phyloP scores from a whole-genome alignment of 371 early-diverging fungal species.

The Funneliformis caledonium region DNA sequence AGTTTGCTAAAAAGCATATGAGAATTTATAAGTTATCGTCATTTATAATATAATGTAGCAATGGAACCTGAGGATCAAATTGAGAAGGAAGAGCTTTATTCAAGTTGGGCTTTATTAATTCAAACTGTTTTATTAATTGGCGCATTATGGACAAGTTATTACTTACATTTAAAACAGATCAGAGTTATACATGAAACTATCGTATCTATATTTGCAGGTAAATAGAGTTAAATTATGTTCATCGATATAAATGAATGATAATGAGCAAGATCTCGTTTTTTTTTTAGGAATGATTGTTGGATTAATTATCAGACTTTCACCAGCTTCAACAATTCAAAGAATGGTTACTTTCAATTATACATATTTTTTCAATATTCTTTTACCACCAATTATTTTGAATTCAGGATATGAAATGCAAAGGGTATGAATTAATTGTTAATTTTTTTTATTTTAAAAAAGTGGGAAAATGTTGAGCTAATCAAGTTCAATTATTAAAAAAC shows the following conservation, averaged over 20 bases:
- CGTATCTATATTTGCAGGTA: slow-evolving; percentile 88
- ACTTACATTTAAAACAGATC: slow-evolving; percentile 81
- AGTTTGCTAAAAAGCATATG: too few species aligned
- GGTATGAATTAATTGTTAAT: slow-evolving; percentile 46
- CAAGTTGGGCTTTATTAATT: slow-evolving; percentile 86
- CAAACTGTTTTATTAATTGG: slow-evolving; percentile 80
- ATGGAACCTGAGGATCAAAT: slow-evolving; percentile 32
- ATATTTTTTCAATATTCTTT: slow-evolving; percentile 91
- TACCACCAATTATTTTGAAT: slow-evolving; percentile 96
- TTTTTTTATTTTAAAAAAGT: slow-evolving; percentile 4
- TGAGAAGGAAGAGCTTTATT: slow-evolving; percentile 76
- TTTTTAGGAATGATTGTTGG: slow-evolving; percentile 84
- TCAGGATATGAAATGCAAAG: slow-evolving; percentile 93
- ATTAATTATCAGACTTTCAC: slow-evolving; percentile 74
- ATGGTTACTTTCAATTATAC: slow-evolving; percentile 91
- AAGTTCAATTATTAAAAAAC: not conserved
- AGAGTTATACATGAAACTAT: slow-evolving; percentile 92
- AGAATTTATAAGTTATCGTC: not conserved
- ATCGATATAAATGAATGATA: not conserved
- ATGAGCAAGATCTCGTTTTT: not conserved
- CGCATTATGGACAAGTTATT: slow-evolving; percentile 85
- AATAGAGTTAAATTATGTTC: not conserved
- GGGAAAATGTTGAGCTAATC: not conserved
- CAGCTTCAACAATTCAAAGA: slow-evolving; percentile 72
- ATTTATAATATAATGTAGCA: not conserved